Base-by-base conservation (phyloP, 306 rosid species). In the Pachyrhizus erosus region DNA sequence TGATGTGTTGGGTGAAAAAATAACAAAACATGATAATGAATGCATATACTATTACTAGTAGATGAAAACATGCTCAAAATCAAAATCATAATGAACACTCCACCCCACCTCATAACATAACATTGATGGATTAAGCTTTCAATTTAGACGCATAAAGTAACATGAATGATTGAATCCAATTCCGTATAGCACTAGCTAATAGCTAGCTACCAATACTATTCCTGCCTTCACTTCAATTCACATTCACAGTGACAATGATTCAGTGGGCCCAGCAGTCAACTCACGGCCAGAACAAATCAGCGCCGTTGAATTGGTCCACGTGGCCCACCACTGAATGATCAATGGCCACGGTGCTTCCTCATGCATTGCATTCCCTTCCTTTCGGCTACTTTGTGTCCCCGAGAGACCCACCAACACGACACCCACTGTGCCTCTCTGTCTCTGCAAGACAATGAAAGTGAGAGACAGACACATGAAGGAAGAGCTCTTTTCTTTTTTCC, bases 331-430 rank as follows among this genome's bases (percentile, higher is more conserved):
- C 37, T 5, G 13, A 65, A 40, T 33, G 18, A 76, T 87, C 65
- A 67, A 85, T 82, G 88, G 91, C 61, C 72, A 62, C n/a, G n/a
- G n/a, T n/a, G n/a, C n/a, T n/a, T n/a, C n/a, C n/a, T n/a, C 43
- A 83, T 66, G 61, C 89, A 76, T 73, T 70, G 80, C 90, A 75
- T 49, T 52, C 57, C 18, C 4, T 54, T 75, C 49, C 83, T 69
- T 80, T 85, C 85, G 79, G 85, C 73, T n/a, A 72, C 83, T 81
- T 71, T 70, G 65, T 52, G 75, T 54, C 76, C 49, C 61, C 18
- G 12, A 17, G 54, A 73, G 81, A 79, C 84, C 79, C 83, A 85
- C 83, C 80, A 72, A 75, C 52, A 57, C 18, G 5, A 70, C 85
- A 68, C 69, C 5, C 70, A 68, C 83, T 64, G 80, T 72, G 39